phyloP scores from a whole-genome alignment of 495 filamentous ascomycete genomes.

The Trichoderma asperelloides region DNA sequence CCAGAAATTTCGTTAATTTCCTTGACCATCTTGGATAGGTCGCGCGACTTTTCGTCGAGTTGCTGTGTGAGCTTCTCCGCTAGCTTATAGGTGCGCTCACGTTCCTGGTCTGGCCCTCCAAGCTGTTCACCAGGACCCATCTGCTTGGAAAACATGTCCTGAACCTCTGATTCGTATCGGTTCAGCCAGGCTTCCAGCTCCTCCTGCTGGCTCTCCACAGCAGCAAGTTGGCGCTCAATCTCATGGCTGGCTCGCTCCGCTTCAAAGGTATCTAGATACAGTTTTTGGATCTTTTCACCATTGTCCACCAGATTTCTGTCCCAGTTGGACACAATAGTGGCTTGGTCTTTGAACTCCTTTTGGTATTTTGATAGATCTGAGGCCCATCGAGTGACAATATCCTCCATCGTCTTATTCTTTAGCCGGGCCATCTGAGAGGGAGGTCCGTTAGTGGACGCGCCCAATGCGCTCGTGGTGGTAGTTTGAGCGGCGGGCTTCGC shows the following conservation, averaged over 20 bases:
- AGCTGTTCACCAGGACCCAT: slow-evolving; percentile 54
- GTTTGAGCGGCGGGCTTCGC: slow-evolving; percentile 11
- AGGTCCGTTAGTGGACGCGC: slow-evolving; percentile 69
- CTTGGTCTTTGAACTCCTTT: slow-evolving; percentile 86
- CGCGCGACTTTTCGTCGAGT: slow-evolving; percentile 83
- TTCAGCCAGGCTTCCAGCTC: slow-evolving; percentile 79
- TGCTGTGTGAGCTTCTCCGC: slow-evolving; percentile 84
- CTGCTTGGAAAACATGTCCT: slow-evolving; percentile 71
- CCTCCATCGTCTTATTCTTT: slow-evolving; percentile 98
- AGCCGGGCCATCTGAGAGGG: slow-evolving; percentile 75
- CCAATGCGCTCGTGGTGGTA: slow-evolving; percentile 28
- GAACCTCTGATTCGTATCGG: slow-evolving; percentile 80
- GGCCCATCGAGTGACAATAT: slow-evolving; percentile 98
- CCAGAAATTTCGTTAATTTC: slow-evolving; percentile 86
- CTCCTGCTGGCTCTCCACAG: slow-evolving; percentile 84
- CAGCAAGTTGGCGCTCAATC: slow-evolving; percentile 79
- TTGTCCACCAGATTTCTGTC: slow-evolving; percentile 88
- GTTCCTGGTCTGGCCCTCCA: slow-evolving; percentile 83
- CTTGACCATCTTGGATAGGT: slow-evolving; percentile 89
- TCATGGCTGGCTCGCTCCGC: slow-evolving; percentile 84
- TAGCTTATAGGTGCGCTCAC: slow-evolving; percentile 86
- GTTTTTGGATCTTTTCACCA: slow-evolving; percentile 79
- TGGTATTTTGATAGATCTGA: slow-evolving; percentile 91
- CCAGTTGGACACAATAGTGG: slow-evolving; percentile 78
- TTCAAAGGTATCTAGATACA: slow-evolving; percentile 79